Conservation (phyloP, 108 stramenopile species). For the Cylindrotheca fusiformis region DNA sequence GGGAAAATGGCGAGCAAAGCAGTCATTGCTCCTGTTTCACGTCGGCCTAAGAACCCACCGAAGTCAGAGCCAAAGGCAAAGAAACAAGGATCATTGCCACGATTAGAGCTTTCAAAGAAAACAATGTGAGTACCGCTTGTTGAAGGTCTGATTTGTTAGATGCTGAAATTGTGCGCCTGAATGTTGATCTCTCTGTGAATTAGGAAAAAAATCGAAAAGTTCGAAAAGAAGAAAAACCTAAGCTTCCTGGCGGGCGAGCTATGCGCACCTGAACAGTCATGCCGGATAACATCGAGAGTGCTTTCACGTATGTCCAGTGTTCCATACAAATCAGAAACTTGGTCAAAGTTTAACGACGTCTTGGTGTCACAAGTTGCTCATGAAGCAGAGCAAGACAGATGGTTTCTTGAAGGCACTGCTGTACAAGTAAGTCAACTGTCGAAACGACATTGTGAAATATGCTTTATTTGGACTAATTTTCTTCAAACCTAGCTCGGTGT, state of each 20-base stretch:
- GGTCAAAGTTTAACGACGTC: slow-evolving; percentile 33
- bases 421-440: slow-evolving; percentile 29
- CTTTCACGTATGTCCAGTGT: slow-evolving; percentile 55
- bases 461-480: background rate
- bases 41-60: slow-evolving; percentile 39
- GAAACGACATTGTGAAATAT: slow-evolving; percentile 12
- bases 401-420: slow-evolving; percentile 74
- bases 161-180: too few relatives aligned
- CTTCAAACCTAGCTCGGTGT: slow-evolving; percentile 45
- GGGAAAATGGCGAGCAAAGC: slow-evolving; percentile 36
- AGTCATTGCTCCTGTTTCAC: slow-evolving; percentile 29
- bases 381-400: slow-evolving; percentile 59
- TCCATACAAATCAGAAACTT: slow-evolving; percentile 25
- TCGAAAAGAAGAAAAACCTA: slow-evolving; percentile 20
- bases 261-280: slow-evolving; percentile 64
- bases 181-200: slow-evolving; percentile 34
- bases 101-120: slow-evolving; percentile 3
- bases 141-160: too few relatives aligned
- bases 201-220: slow-evolving; percentile 46
- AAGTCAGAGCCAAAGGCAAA: slow-evolving; percentile 32
- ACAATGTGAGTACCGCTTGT: slow-evolving; percentile 11
- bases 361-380: slow-evolving; percentile 42
- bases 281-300: slow-evolving; percentile 67
- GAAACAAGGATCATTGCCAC: slow-evolving; percentile 33
- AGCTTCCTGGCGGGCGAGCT: slow-evolving; percentile 54